Conservation (phyloP, 2,329 filamentous ascomycete species). For the Corinectria fuckeliana region DNA sequence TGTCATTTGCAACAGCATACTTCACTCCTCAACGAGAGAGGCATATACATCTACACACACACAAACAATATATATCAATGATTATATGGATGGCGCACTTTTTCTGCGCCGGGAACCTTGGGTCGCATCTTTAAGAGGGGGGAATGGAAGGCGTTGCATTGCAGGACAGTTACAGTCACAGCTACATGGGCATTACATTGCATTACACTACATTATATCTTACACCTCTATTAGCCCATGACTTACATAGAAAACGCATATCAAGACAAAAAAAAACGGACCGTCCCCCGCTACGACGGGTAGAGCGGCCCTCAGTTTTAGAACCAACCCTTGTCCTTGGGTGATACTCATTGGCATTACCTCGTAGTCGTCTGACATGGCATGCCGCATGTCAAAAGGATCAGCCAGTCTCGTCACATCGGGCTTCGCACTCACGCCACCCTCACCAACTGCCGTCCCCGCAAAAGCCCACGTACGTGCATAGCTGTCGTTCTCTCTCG, state of each 20-base stretch:
- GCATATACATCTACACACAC: too few species aligned
- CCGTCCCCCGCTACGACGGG: slow-evolving; percentile 16
- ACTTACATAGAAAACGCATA: slow-evolving; percentile 11
- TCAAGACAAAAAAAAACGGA: slow-evolving; percentile 15
- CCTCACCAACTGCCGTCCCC: slow-evolving; percentile 1
- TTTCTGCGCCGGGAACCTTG: slow-evolving; percentile 10
- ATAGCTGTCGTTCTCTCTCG: neutral
- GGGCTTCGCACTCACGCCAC: neutral
- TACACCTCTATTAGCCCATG: neutral
- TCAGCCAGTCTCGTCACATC: neutral
- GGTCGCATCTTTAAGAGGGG: neutral
- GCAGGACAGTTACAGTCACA: too few species aligned
- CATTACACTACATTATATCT: slow-evolving; percentile 6
- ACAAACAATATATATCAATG: slow-evolving; percentile 21
- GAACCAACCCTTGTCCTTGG: neutral
- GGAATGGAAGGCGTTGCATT: neutral
- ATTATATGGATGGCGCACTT: slow-evolving; percentile 27
- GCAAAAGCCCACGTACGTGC: neutral
- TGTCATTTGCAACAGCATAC: slow-evolving; percentile 3
- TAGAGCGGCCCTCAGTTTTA: slow-evolving; percentile 6
- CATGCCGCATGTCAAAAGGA: neutral
- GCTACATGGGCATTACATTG: slow-evolving; percentile 15
- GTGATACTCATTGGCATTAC: neutral
- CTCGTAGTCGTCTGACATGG: neutral
- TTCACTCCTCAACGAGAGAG: slow-evolving; percentile 17